Base-by-base conservation (phyloP, 2,329 filamentous ascomycete species). In the Microsporum ferrugineum region DNA sequence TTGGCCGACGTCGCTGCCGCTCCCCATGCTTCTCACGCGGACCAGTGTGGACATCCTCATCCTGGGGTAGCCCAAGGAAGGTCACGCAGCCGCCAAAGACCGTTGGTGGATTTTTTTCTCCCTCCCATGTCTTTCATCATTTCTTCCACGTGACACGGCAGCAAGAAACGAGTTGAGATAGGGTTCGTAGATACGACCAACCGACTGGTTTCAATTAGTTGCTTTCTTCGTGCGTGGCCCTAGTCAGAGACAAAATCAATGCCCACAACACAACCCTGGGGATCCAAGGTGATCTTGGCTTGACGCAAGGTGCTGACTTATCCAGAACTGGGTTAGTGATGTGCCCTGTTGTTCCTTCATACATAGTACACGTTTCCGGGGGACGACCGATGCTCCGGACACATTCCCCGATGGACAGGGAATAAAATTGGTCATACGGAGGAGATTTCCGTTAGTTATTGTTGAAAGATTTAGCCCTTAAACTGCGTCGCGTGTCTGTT, bases 101-200 rank as follows among this genome's bases (percentile, higher is more conserved):
- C 51, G 51, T 55, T 55, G 51, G 23, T 23, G 51, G 23, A 51
- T 14, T 29, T 12, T 23, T 23, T 23, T 23, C 17, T 23, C 17
- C 17, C 17, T 23, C 5, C 51, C 51, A 36, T 55, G 23, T 17
- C 10, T 17, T 12, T 53, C 29, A 53, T 23, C 12, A 55, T 55
- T 55, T 36, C 10, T 5, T 55, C 49, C 51, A 55, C 51, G 51
- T 55, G 51, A 55, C 51, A 55, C 29, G 51, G 33, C 51, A 36
- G 51, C 31, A 34, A 31, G 51, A 34, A 10, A 17, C 34, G 51
- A 23, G 31, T 36, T 8, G 2, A 55, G 51, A 55, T 55, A 55
- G 49, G 49, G 49, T 55, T 55, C 49, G 17, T n/a, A 55, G 49
- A 55, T 55, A 55, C 49, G 49, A 36, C 49, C 49, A 55, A 36